Base-by-base conservation (phyloP, 2,329 filamentous ascomycete genomes). In the Periconia sp. region DNA sequence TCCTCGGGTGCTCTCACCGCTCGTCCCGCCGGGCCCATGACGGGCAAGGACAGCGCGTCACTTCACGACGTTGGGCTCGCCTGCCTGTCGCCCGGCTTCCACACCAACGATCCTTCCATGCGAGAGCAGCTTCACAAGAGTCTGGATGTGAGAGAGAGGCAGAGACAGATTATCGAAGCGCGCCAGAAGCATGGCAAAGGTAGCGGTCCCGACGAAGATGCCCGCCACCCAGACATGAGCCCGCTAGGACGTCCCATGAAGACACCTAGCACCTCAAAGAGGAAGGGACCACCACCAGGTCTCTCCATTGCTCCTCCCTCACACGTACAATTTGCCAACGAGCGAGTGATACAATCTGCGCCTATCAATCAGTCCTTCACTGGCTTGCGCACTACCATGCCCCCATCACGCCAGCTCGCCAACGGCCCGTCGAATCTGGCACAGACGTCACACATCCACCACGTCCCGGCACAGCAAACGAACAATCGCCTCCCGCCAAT, bases 71-170 rank as follows among this genome's bases (percentile, higher is more conserved):
- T 97, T 18, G 94, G 94, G 44, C 80, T 97, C 43, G 92, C 92
- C 29, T 99, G 94, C 63, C 78, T 99, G 41, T 97, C 94, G 2
- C 94, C 94, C 0, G 94, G 94, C 40, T 97, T 99, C 63, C 86
- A 95, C 55, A 97, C 94, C 12, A 89, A 97, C 60, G 91, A 99
- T 70, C 92, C 94, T n/a, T 82, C 88, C 15, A 95, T 96, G 90
- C 87, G 94, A 65, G 90, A 96, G 71, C 92, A 97, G 71, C 77
- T 99, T 39, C 91, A 97, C 72, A 85, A 92, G 57, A 97, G 94
- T 71, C 84, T 96, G 71, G 91, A 88, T 32, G 92, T 99, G 21
- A 82, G 92, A 52, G 92, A 99, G 57, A 90, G 96, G 68, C 94
- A 99, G 71, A 82, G 92, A 56, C 88, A 90, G 54, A 92, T 99